Evolutionary conservation across 768 basidiomycete genomes (phyloP), one percentile per base, ranked within the genome.

Genomic region (Mycena capillaripes): DNA sequence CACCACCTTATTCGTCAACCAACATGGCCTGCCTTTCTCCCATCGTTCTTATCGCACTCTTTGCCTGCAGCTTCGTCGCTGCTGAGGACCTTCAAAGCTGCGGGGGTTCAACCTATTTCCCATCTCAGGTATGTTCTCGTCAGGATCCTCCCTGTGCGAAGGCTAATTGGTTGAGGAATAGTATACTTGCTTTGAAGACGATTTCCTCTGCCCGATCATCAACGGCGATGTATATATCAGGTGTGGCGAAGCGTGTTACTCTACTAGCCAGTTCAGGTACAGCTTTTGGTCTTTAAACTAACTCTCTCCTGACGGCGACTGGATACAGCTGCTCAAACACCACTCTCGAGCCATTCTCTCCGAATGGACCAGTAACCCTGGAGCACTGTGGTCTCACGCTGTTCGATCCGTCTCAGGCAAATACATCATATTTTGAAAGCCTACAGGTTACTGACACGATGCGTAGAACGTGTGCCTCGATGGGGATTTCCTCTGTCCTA

Each of bases 131-230:
- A 50, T 36, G 34, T 17, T 16, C 12, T 27, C 16, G 38, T 16
- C 42, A 36, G 34, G 34, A 36, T 36, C 12, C 12, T 6, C 12
- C 34, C 7, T 36, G 7, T 36, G 34, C 34, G n/a, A n/a, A n/a
- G n/a, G n/a, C n/a, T n/a, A n/a, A n/a, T n/a, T n/a, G n/a, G n/a
- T n/a, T n/a, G n/a, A n/a, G n/a, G n/a, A 16, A 44, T 38, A 75
- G 74, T 75, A 75, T 25, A 69, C 67, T 27, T 75, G 74, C 40
- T 75, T 72, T 25, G 59, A 75, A 29, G 52, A 60, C 63, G 44
- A 14, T 5, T 66, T 72, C 34, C 71, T 75, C 60, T 75, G 74
- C 38, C 74, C 74, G 3, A 71, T 75, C 32, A n/a, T 65, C 21
- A 62, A 64, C 27, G 71, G 63, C 50, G 66, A 72, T 19, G 27